phyloP scores from a whole-genome alignment of 371 early-diverging fungal genomes.

The Chytridiales sp. region DNA sequence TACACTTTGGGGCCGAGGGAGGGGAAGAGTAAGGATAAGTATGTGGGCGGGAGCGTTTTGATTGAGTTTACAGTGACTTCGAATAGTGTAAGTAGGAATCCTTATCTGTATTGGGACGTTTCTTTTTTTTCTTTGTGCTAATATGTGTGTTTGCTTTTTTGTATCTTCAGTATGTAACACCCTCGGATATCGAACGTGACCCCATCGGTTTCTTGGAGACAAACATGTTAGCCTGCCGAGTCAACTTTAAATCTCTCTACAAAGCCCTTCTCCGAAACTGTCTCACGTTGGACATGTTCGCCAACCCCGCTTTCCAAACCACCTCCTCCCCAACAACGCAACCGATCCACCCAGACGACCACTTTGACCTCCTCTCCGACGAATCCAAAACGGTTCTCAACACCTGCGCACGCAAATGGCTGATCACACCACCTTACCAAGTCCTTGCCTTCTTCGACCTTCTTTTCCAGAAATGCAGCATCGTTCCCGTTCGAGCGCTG shows the following conservation, averaged over 20 bases:
- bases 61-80: constrained; percentile 38
- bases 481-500: constrained; percentile 36
- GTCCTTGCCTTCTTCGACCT: constrained; percentile 38
- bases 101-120: no score
- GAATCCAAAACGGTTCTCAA: constrained; percentile 33
- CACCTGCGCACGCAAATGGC: constrained; percentile 34
- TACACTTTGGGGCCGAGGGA: constrained; percentile 26
- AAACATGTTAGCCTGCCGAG: constrained; percentile 9
- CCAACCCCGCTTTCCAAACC: constrained; percentile 12
- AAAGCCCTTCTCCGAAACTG: constrained; percentile 38
- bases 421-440: constrained; percentile 33
- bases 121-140: neutral
- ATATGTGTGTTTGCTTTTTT: no score
- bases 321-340: neutral
- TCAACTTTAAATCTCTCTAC: constrained; percentile 34
- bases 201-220: constrained; percentile 13
- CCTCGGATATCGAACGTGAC: no score
- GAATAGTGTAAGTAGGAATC: constrained; percentile 21
- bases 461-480: constrained; percentile 40
- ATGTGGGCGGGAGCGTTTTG: constrained; percentile 48
- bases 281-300: constrained; percentile 38
- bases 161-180: no score
- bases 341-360: constrained; percentile 14
- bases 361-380: constrained; percentile 29
- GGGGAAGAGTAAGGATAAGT: constrained; percentile 44